These are phyloP conservation scores for Populus euphratica DNA, from an alignment of 345 rosid species.

Conservation along the genomic window DNA sequence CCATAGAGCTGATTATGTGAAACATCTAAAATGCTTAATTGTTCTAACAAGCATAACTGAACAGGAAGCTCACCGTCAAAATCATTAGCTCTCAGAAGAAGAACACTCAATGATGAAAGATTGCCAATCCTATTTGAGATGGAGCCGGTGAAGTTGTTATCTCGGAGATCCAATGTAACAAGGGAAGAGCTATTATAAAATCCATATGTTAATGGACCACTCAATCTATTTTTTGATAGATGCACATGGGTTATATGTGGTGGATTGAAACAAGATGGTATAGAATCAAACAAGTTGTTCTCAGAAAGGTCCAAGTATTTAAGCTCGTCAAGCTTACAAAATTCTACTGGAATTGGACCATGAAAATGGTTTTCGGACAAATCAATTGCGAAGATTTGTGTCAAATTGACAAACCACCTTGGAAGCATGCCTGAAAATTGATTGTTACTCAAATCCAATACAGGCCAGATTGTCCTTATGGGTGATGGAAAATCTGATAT, in stretches of 20 bases:
- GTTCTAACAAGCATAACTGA: constrained; percentile 7
- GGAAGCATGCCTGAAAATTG: not conserved
- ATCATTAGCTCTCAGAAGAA: constrained; percentile 19
- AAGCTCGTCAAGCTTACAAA: not conserved
- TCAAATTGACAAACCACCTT: not conserved
- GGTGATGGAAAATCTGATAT: not conserved
- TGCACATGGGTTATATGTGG: not conserved
- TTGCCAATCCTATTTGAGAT: constrained; percentile 21
- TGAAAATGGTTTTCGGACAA: not conserved
- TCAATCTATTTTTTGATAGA: constrained; percentile 1
- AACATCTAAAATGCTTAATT: constrained; percentile 18
- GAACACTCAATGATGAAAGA: not conserved
- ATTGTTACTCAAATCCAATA: not conserved
- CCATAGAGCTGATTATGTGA: constrained; percentile 7
- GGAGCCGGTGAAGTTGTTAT: constrained; percentile 5
- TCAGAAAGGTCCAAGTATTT: not conserved
- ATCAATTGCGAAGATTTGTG: not conserved
- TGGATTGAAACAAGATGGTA: constrained; percentile 4
- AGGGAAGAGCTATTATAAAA: not conserved
- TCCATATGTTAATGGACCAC: not conserved
- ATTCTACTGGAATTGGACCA: not conserved
- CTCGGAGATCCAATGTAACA: constrained; percentile 11
- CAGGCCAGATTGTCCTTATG: rapidly evolving
- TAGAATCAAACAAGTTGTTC: not conserved
- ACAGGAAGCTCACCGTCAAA: constrained; percentile 14